phyloP scores from a whole-genome alignment of 116 monocot genomes.

The Zostera marina region DNA sequence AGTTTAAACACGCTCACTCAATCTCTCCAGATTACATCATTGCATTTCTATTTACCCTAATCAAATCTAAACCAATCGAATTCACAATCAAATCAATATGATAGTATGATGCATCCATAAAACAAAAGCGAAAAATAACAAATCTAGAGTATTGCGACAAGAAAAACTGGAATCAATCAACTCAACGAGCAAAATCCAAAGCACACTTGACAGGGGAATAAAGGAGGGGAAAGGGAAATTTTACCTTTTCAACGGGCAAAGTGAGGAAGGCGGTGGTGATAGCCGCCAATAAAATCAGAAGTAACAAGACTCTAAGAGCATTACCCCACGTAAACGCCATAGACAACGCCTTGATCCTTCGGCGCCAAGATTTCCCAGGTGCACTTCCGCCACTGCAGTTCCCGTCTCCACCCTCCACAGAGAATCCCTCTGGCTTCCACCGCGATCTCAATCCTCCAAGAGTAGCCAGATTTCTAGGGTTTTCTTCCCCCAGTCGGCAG shows the following conservation, averaged over 20 bases:
- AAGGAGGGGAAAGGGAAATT: neutral
- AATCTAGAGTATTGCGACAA: too few relatives aligned
- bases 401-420: constrained; percentile 23
- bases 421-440: constrained; percentile 35
- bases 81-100: too few relatives aligned
- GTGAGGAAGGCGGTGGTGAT: constrained; percentile 53
- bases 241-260: constrained; percentile 65
- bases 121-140: too few relatives aligned
- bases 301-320: constrained; percentile 42
- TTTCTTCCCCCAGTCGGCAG: neutral
- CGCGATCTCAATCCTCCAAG: constrained; percentile 50
- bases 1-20: too few relatives aligned
- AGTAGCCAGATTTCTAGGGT: constrained; percentile 15
- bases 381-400: constrained; percentile 9
- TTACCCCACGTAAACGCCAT: constrained; percentile 59
- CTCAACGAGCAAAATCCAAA: too few relatives aligned
- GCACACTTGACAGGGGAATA: neutral
- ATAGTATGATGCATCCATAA: too few relatives aligned
- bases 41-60: too few relatives aligned
- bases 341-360: constrained; percentile 28
- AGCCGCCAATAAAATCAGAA: constrained; percentile 43
- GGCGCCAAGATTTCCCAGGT: constrained; percentile 43
- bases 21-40: too few relatives aligned
- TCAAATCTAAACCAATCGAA: too few relatives aligned
- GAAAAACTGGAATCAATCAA: too few relatives aligned